These are phyloP conservation scores for Papiliotrema nemorosa DNA, from an alignment of 1,284 basidiomycete species.

Conservation along the genomic window DNA sequence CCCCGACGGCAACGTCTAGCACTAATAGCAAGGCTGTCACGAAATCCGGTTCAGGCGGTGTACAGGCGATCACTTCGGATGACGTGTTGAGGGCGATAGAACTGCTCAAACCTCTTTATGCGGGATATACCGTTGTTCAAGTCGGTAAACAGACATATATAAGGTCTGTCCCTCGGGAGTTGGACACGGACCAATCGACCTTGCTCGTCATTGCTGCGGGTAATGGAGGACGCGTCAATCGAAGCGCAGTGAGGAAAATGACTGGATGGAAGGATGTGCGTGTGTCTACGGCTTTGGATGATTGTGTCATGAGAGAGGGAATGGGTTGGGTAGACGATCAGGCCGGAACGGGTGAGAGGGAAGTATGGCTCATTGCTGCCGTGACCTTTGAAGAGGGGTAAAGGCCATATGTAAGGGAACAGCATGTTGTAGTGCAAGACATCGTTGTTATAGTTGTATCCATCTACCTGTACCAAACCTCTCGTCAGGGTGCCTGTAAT, in stretches of 20 bases:
- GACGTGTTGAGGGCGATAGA: conserved; percentile 84
- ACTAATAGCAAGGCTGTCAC: no score
- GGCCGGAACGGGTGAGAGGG: conserved; percentile 35
- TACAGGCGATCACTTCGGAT: conserved; percentile 61
- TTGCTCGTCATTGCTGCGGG: conserved; percentile 70
- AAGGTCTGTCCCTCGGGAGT: conserved; percentile 54
- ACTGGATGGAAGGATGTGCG: conserved; percentile 77
- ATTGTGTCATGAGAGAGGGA: conserved; percentile 85
- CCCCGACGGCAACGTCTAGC: no score
- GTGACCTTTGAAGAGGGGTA: conserved; percentile 26
- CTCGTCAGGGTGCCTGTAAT: no score
- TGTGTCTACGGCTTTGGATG: conserved; percentile 73
- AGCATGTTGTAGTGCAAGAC: not conserved
- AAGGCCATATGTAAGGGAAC: not conserved
- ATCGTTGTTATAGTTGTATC: no score
- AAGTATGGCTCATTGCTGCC: conserved; percentile 40
- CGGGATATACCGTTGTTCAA: conserved; percentile 75
- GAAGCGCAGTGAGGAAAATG: conserved; percentile 56
- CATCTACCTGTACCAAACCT: no score
- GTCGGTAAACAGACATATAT: conserved; percentile 28
- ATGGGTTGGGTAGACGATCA: conserved; percentile 93
- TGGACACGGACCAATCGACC: conserved; percentile 75
- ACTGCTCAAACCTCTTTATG: conserved; percentile 78
- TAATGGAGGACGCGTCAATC: conserved; percentile 62
- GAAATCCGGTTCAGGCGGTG: no score